These are phyloP conservation scores for Dacryopinax spathularia DNA, from an alignment of 768 basidiomycete species.

Conservation along the genomic window DNA sequence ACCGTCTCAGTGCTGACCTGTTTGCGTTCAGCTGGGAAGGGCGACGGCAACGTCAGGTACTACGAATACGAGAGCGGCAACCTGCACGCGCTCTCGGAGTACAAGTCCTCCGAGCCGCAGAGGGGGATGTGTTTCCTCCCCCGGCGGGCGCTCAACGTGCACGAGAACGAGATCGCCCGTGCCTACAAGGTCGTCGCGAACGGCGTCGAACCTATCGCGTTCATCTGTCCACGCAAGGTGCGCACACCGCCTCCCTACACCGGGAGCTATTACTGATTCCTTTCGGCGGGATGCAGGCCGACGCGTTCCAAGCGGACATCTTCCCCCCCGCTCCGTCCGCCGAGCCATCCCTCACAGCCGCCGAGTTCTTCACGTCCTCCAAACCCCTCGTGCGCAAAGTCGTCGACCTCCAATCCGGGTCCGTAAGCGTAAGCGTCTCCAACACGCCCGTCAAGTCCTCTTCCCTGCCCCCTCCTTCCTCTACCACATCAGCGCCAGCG, in stretches of 20 bases:
- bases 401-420: conserved; percentile 62
- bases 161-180: conserved; percentile 88
- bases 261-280: conserved; percentile 1
- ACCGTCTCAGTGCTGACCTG: not conserved
- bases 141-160: conserved; percentile 71
- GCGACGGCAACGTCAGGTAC: conserved; percentile 96
- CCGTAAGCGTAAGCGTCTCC: conserved; percentile 17
- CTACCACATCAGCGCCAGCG: conserved; percentile 19
- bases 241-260: conserved; percentile 14
- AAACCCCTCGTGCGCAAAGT: conserved; percentile 67
- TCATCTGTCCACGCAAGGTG: conserved; percentile 89
- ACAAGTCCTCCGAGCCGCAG: conserved; percentile 84
- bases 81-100: conserved; percentile 60
- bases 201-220: conserved; percentile 78
- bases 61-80: conserved; percentile 87
- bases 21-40: conserved; percentile 57
- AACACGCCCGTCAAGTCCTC: conserved; percentile 15
- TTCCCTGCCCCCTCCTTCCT: conserved; percentile 22
- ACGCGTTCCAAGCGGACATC: conserved; percentile 94
- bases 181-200: conserved; percentile 73
- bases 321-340: conserved; percentile 79
- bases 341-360: conserved; percentile 64
- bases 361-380: conserved; percentile 69
- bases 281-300: conserved; percentile 41
- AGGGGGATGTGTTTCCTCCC: conserved; percentile 96